These are phyloP conservation scores for Umbelopsis ramanniana DNA, from an alignment of 192 early-diverging fungal species.

Conservation along the genomic window DNA sequence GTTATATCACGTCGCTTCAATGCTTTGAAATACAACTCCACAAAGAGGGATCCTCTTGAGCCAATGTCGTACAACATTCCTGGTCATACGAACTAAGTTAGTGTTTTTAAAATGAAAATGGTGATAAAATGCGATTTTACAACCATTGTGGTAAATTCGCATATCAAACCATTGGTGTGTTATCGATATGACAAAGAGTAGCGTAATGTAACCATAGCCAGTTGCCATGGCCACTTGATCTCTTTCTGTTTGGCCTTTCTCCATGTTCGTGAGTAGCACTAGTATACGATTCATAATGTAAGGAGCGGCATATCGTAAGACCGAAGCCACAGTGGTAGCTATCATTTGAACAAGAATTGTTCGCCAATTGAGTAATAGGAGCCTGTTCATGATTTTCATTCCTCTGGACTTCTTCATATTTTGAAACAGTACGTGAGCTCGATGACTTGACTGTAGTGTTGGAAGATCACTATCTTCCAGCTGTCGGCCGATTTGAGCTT, in stretches of 20 bases:
- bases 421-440: constrained; percentile 42
- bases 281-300: constrained; percentile 39
- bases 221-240: background rate
- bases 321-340: constrained; percentile 7
- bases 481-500: constrained; percentile 38
- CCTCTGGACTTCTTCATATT: constrained; percentile 32
- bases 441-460: constrained; percentile 33
- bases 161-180: background rate
- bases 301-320: constrained; percentile 26
- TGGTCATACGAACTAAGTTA: background rate
- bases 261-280: constrained; percentile 44
- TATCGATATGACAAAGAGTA: background rate
- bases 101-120: background rate
- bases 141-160: constrained; percentile 1
- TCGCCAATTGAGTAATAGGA: constrained; percentile 3
- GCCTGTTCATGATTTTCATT: constrained; percentile 11
- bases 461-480: constrained; percentile 47
- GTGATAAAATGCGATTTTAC: background rate
- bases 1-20: constrained; percentile 56
- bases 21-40: constrained; percentile 71
- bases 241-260: background rate
- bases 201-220: background rate
- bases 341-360: constrained; percentile 1
- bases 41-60: background rate
- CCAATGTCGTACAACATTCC: background rate